Evolutionary conservation across 345 rosid genomes (phyloP).

Genomic region (Bruguiera sexangula): DNA sequence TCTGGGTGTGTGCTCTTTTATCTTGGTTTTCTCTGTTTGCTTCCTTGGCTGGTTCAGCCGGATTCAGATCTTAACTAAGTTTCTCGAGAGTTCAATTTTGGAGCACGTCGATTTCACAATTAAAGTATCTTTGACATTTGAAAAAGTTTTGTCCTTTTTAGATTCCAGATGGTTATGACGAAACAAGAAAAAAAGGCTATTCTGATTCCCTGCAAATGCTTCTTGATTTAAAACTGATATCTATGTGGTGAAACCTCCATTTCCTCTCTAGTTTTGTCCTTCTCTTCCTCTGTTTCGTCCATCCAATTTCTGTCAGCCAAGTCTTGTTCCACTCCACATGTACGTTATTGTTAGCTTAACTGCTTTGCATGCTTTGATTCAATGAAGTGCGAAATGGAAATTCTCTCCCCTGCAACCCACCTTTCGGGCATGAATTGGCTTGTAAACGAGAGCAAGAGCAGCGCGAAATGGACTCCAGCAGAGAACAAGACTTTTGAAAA

Average conservation of each 20-base stretch:
- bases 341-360: neutral
- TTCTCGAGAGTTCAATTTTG: constrained; percentile 20
- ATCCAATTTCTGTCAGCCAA: neutral
- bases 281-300: constrained; percentile 14
- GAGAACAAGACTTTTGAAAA: constrained; percentile 35
- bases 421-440: no score
- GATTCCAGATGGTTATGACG: constrained; percentile 49
- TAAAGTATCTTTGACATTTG: constrained; percentile 10
- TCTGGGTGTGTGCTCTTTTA: neutral
- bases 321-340: neutral
- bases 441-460: no score
- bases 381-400: constrained; percentile 55
- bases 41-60: constrained; percentile 3
- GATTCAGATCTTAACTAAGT: constrained; percentile 32
- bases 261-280: constrained; percentile 14
- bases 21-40: constrained; percentile 13
- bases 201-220: constrained; percentile 58
- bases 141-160: constrained; percentile 41
- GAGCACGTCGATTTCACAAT: neutral
- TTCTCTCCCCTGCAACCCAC: neutral
- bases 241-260: constrained; percentile 28
- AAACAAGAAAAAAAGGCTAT: constrained; percentile 31
- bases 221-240: constrained; percentile 48
- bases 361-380: constrained; percentile 6
- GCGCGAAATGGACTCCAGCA: constrained; percentile 20